A percentile compares a stretch with the other conserved stretches of the same genome.
Conservation (phyloP, 177 flowering plant species). For the Tripterygium wilfordii region DNA sequence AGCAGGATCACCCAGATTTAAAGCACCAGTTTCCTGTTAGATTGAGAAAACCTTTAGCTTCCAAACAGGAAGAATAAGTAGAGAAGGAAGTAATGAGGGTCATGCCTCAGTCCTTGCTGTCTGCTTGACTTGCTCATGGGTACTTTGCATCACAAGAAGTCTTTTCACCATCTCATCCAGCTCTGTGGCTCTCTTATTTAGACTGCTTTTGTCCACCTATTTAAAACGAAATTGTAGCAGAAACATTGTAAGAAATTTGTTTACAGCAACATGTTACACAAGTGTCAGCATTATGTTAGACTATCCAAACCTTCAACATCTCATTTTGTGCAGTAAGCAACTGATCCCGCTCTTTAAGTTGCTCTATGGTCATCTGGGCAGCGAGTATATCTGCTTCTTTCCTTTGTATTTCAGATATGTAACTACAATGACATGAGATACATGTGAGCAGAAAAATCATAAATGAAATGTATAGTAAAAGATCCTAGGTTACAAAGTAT, state of each 20-base stretch:
- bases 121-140: slow-evolving; percentile 26
- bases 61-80: neutral
- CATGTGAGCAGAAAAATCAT: no score
- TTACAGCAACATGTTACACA: neutral
- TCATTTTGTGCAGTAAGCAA: slow-evolving; percentile 71
- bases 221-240: neutral
- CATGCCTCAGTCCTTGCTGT: slow-evolving; percentile 31
- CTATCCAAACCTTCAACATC: slow-evolving; percentile 61
- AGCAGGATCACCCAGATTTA: slow-evolving; percentile 24
- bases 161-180: slow-evolving; percentile 61
- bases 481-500: no score
- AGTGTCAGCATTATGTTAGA: neutral
- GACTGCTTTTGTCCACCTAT: slow-evolving; percentile 59
- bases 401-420: slow-evolving; percentile 36
- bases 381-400: slow-evolving; percentile 42
- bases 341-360: slow-evolving; percentile 62
- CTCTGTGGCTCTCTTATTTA: slow-evolving; percentile 49
- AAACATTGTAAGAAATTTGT: neutral
- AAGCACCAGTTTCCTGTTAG: slow-evolving; percentile 24
- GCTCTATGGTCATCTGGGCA: slow-evolving; percentile 43
- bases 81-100: neutral
- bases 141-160: slow-evolving; percentile 24
- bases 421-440: slow-evolving; percentile 29
- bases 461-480: no score
- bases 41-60: slow-evolving; percentile 1